Evolutionary conservation across 31 red algal species (phyloP).

Genomic region (Asparagopsis taxiformis): DNA sequence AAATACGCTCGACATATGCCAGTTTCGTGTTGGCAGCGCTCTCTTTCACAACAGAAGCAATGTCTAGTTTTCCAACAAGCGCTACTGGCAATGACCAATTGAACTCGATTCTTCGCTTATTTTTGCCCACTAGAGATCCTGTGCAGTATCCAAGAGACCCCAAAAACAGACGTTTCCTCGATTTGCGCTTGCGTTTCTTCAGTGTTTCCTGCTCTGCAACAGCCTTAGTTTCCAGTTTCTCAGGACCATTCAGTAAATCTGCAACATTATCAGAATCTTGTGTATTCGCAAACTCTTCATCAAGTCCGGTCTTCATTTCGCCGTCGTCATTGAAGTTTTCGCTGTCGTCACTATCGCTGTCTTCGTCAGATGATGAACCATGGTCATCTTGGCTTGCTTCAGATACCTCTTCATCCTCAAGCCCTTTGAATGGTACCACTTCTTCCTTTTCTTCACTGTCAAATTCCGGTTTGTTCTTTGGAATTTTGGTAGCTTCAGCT

Average conservation of each 20-base stretch:
- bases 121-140: conserved; percentile 11
- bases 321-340: not conserved
- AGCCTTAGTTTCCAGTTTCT: not conserved
- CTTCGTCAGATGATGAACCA: not conserved
- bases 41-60: conserved; percentile 39
- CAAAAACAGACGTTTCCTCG: not conserved
- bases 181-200: not conserved
- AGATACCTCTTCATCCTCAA: not conserved
- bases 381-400: not conserved
- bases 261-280: not conserved
- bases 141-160: conserved; percentile 12
- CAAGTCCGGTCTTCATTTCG: not conserved
- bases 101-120: conserved; percentile 28
- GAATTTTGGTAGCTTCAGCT: not conserved
- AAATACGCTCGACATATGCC: conserved; percentile 29
- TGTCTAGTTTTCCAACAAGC: conserved; percentile 29
- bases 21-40: conserved; percentile 14
- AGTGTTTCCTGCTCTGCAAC: not conserved
- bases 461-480: too few relatives aligned
- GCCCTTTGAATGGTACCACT: not conserved
- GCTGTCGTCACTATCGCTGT: not conserved
- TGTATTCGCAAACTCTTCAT: not conserved
- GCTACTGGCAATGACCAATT: conserved; percentile 43
- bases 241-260: not conserved
- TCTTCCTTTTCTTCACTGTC: not conserved